Conservation (phyloP, 768 basidiomycete species). For the Fomitopsis pulvina region DNA sequence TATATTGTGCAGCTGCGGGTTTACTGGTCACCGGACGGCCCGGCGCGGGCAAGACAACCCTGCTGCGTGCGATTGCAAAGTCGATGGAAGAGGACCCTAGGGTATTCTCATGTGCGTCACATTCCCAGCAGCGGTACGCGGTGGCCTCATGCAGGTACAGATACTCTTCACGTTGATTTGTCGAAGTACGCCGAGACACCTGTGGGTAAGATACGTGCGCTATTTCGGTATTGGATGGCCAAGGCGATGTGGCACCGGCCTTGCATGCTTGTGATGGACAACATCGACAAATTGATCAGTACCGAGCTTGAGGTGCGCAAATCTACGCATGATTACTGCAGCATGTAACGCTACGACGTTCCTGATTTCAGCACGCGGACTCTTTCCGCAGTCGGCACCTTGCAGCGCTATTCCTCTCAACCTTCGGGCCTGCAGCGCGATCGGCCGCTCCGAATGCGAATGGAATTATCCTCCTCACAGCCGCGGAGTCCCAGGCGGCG, state of each 20-base stretch:
- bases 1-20: conserved; percentile 44
- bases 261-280: conserved; percentile 80
- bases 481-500: conserved; percentile 56
- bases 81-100: conserved; percentile 53
- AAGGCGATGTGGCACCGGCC: conserved; percentile 76
- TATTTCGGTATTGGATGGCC: conserved; percentile 72
- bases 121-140: too few species aligned
- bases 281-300: conserved; percentile 72
- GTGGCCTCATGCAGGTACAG: too few species aligned
- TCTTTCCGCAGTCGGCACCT: conserved; percentile 78
- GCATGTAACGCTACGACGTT: not conserved
- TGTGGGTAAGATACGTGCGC: conserved; percentile 53
- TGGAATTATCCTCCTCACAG: conserved; percentile 71
- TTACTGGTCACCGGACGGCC: conserved; percentile 70
- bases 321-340: too few species aligned
- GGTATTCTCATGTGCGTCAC: conserved; percentile 66
- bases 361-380: conserved; percentile 59
- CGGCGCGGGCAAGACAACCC: conserved; percentile 80
- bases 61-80: conserved; percentile 56
- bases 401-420: conserved; percentile 66
- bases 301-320: conserved; percentile 78
- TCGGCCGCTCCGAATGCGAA: conserved; percentile 48
- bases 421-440: conserved; percentile 52
- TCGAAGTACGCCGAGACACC: conserved; percentile 62
- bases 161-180: conserved; percentile 72